Conservation (phyloP, 1,284 basidiomycete species). For the Boletus sp. region DNA sequence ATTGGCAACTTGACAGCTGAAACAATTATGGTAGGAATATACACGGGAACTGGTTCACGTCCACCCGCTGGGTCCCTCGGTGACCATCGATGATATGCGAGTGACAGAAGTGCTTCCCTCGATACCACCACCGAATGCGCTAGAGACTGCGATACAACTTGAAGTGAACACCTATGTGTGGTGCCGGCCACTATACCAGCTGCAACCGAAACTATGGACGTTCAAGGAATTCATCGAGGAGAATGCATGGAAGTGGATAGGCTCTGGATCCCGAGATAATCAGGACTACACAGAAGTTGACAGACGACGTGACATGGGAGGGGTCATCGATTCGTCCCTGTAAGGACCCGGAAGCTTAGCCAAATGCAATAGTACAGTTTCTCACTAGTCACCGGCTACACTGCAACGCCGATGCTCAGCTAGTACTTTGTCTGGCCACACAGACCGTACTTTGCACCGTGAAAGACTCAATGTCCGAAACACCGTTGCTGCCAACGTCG, state of each 20-base stretch:
- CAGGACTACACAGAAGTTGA: slow-evolving; percentile 49
- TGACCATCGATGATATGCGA: slow-evolving; percentile 32
- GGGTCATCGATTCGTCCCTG: too few species aligned
- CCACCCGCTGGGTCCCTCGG: slow-evolving; percentile 48
- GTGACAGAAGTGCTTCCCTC: slow-evolving; percentile 33
- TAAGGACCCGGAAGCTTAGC: too few species aligned
- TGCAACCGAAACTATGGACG: slow-evolving; percentile 69
- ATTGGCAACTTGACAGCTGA: slow-evolving; percentile 2
- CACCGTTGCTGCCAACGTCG: slow-evolving; percentile 11
- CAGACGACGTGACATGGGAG: slow-evolving; percentile 32
- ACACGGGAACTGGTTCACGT: slow-evolving; percentile 50
- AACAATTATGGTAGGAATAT: slow-evolving; percentile 58
- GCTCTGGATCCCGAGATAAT: slow-evolving; percentile 30
- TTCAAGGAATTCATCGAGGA: slow-evolving; percentile 69
- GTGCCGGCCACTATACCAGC: slow-evolving; percentile 36
- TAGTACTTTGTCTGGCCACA: too few species aligned
- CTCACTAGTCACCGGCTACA: too few species aligned
- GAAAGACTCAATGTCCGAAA: slow-evolving; percentile 13
- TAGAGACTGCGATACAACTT: slow-evolving; percentile 36
- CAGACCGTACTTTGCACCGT: too few species aligned
- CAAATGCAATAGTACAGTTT: too few species aligned
- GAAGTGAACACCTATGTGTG: slow-evolving; percentile 73
- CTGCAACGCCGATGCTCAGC: too few species aligned
- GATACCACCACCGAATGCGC: slow-evolving; percentile 36
- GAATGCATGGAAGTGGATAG: slow-evolving; percentile 73